Evolutionary conservation across 2,329 filamentous ascomycete genomes (phyloP).

Genomic region (Daldinia sp.): DNA sequence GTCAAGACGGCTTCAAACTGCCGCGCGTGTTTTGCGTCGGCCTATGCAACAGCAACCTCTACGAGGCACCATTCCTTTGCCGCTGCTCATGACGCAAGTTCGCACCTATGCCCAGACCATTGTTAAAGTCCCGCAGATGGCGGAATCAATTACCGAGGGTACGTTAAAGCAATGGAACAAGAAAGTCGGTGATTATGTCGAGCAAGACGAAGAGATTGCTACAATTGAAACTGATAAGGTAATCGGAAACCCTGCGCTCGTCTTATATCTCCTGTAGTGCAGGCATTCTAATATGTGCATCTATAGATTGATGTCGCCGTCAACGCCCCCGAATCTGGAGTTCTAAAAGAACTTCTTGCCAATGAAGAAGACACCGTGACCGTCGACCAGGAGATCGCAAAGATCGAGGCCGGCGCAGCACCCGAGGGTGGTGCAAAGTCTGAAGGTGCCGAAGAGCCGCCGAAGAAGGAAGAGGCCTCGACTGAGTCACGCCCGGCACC

Average conservation of each 20-base stretch:
- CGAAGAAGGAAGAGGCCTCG: constrained; percentile 60
- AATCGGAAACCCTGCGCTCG: constrained; percentile 43
- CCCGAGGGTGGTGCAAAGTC: constrained; percentile 67
- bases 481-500: constrained; percentile 59
- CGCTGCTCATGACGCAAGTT: constrained; percentile 67
- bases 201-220: constrained; percentile 96
- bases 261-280: constrained; percentile 1
- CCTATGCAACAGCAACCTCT: constrained; percentile 58
- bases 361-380: constrained; percentile 95
- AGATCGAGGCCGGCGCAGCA: constrained; percentile 81
- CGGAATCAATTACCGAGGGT: constrained; percentile 97
- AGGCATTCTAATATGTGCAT: constrained; percentile 27
- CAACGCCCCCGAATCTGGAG: constrained; percentile 91
- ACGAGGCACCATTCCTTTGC: constrained; percentile 59
- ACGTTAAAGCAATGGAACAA: constrained; percentile 97
- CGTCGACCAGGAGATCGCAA: constrained; percentile 91
- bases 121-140: constrained; percentile 97
- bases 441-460: constrained; percentile 70
- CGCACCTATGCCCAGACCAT: constrained; percentile 80
- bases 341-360: constrained; percentile 90
- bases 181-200: constrained; percentile 90
- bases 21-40: constrained; percentile 57
- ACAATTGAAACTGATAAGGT: constrained; percentile 99
- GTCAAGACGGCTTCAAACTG: constrained; percentile 54
- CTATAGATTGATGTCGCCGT: constrained; percentile 92